Evolutionary conservation across 2,329 filamentous ascomycete genomes (phyloP), one percentile per base, ranked within the genome.

Genomic region (Leptoxyphium fumago): DNA sequence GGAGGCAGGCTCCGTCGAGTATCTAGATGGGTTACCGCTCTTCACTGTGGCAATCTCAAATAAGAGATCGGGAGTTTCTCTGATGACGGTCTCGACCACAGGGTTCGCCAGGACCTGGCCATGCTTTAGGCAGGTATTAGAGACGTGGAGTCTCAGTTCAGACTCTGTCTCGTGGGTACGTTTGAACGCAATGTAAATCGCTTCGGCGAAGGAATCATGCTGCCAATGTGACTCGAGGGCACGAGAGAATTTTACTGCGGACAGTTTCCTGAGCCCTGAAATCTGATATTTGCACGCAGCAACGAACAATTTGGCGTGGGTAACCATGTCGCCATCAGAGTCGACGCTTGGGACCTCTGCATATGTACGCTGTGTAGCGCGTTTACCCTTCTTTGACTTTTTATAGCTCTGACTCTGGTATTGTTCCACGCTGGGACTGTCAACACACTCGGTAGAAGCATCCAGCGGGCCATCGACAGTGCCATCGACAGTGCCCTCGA

Each of bases 261-360:
- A 57, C 17, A 67, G 58, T 2, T 54, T 46, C 48, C 66, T 64
- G n/a, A 68, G 55, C 40, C 59, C 63, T 9, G 55, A 44, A 38
- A 67, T 61, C 42, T 60, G 63, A 46, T 51, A 52, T 62, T 67
- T 67, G 52, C 66, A 62, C 14, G 64, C 65, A 32, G 65, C 61
- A 15, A 64, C 64, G 50, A 67, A 68, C 32, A 68, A 60, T 45
- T 61, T 63, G 38, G 64, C 62, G 46, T 68, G 65, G 14, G 56
- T 55, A 44, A 65, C 45, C 10, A 62, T 54, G 49, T 62, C 54
- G n/a, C 60, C 51, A 40, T 55, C 54, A 44, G 29, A 29, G 13
- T 15, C 30, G 13, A 36, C 41, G 5, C 38, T 26, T 10, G 29
- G 10, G 11, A 18, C 29, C 15, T 43, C 17, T 5, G 41, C 29